Evolutionary conservation across 75 land plant genomes (phyloP), one percentile per base, ranked within the genome.

Genomic region (Ceratopteris richardii): DNA sequence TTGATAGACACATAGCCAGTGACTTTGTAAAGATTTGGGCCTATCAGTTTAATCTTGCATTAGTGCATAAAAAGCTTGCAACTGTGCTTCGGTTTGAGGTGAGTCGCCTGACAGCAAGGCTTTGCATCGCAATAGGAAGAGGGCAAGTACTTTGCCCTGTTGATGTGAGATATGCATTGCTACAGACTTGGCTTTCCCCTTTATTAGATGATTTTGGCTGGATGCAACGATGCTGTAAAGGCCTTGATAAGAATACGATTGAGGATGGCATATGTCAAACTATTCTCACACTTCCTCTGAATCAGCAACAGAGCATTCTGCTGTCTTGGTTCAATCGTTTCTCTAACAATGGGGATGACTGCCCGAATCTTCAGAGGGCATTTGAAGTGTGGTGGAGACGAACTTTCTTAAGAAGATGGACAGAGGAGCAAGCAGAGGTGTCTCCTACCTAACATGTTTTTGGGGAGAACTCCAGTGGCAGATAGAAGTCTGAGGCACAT

Each of bases 311-410:
- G 66, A 73, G 60, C 57, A 87, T 87, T 50, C 56, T 87, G 64
- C 77, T 87, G 14, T 36, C 75, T 27, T 84, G 92, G 88, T 54
- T 81, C 53, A 77, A 81, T 7, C 73, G 72, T 48, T 87, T 84
- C 60, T 51, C 86, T 24, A 78, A 77, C 64, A 78, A 60, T n/a
- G 84, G 84, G 17, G 80, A 83, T 26, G 82, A 75, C 25, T 87
- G 91, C 60, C 91, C 88, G 18, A 87, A 87, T 64, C 84, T 87
- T 36, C 83, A 83, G 61, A 71, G 69, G 51, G 91, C 91, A 17
- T 87, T 87, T 56, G 88, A 87, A 72, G 87, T 87, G 5, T 87
- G 91, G 91, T 87, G 91, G 91, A 78, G 91, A 44, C 77, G 91
- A 61, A 80, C 87, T 4, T 87, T 83, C 48, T 54, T 87, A 13